These are phyloP conservation scores for Thyridium curvatum DNA, from an alignment of 2,329 filamentous ascomycete species.

Conservation along the genomic window DNA sequence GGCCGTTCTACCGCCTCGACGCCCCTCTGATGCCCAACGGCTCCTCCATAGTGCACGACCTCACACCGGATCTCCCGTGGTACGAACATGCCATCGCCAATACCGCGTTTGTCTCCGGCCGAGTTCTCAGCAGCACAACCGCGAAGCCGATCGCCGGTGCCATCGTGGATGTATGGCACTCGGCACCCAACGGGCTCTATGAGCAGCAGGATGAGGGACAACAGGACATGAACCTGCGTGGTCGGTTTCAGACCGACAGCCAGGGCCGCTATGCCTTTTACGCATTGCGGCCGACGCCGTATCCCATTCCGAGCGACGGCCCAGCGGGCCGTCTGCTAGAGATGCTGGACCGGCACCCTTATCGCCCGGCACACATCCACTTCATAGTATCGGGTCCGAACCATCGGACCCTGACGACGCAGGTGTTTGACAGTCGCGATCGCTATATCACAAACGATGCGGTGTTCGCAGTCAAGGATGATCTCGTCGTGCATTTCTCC, in stretches of 20 bases:
- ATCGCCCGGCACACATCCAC: slow-evolving; percentile 30
- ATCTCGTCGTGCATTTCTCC: slow-evolving; percentile 20
- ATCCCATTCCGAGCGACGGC: slow-evolving; percentile 34
- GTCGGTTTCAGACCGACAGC: slow-evolving; percentile 61
- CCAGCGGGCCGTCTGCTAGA: slow-evolving; percentile 24
- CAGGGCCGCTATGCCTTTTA: slow-evolving; percentile 59
- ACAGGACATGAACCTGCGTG: slow-evolving; percentile 67
- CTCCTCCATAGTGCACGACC: slow-evolving; percentile 41
- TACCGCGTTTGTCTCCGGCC: slow-evolving; percentile 50
- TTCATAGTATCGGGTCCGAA: slow-evolving; percentile 38
- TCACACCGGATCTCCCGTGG: slow-evolving; percentile 13
- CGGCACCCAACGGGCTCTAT: slow-evolving; percentile 45
- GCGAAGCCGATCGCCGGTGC: slow-evolving; percentile 49
- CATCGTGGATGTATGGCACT: slow-evolving; percentile 58
- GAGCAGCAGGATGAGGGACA: slow-evolving; percentile 40
- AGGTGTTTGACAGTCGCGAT: slow-evolving; percentile 55
- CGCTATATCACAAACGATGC: slow-evolving; percentile 39
- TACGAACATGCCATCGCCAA: slow-evolving; percentile 31
- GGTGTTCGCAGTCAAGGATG: slow-evolving; percentile 28
- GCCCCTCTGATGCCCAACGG: slow-evolving; percentile 53
- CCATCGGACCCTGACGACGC: slow-evolving; percentile 57
- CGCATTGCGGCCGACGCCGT: slow-evolving; percentile 53
- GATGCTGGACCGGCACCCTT: slow-evolving; percentile 25
- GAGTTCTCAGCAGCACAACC: slow-evolving; percentile 42
- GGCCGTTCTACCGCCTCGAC: slow-evolving; percentile 63